Base-by-base conservation (phyloP, 768 basidiomycete species). In the Tremella yokohamensis region DNA sequence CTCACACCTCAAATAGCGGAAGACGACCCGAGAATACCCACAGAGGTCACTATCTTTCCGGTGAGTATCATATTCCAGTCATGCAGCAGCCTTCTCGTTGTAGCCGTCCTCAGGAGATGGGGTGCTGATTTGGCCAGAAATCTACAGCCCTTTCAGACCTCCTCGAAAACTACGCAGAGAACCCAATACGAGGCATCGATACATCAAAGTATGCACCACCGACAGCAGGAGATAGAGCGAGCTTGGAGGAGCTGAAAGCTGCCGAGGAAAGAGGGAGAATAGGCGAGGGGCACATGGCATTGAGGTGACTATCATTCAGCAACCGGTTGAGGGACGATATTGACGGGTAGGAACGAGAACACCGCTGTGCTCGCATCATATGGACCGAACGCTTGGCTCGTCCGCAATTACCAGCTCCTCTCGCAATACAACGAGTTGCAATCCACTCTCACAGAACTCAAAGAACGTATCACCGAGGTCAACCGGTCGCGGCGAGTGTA, bases 351-450 rank as follows among this genome's bases (percentile, higher is more conserved):
- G 62, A 85, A 88, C 65, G 86, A 85, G 19, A 97, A 96, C 79
- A 78, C 90, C 52, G 83, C 85, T 2, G 79, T 98, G 26, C 78
- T 93, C 34, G 86, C 91, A 72, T 86, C 84, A 34, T 92, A 94
- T 69, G 94, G 89, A 2, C 79, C 86, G 16, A 97, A 98, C 79
- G 87, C 88, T 12, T 94, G 89, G 88, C 84, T 88, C 61, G 85
- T 92, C 76, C 85, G 89, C 72, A 98, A 97, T 76, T 91, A 90
- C 69, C 80, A 88, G 29, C 78, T 92, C 20, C 90, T 94, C 74
- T 82, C 84, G 22, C 84, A 86, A 34, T 84, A 86, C 8, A 90
- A 90, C 68, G 84, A 87, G 62, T 64, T 92, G 58, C 62, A 66
- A 44, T n/a, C 52, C 3, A 61, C 64, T 24, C 62, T 72, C n/a